These are phyloP conservation scores for Tetracladium maxilliforme DNA, from an alignment of 2,329 filamentous ascomycete species.

Conservation along the genomic window DNA sequence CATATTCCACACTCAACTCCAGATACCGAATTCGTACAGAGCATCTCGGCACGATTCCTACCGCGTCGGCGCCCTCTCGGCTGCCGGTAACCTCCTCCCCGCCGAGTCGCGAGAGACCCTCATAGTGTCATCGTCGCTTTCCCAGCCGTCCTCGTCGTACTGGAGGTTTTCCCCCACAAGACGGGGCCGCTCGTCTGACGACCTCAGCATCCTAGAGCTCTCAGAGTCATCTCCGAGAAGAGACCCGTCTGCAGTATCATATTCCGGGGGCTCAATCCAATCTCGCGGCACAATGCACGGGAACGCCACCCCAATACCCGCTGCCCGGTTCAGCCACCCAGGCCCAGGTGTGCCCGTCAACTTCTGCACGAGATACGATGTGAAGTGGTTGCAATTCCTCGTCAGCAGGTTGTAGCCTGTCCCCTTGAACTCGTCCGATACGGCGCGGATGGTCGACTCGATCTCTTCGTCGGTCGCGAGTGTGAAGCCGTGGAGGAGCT, in stretches of 20 bases:
- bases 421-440: constrained; percentile 60
- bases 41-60: no score
- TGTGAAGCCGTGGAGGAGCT: constrained; percentile 68
- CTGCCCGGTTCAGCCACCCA: constrained; percentile 67
- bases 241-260: constrained; percentile 57
- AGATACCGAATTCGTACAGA: no score
- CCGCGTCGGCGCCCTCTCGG: constrained; percentile 32
- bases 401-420: constrained; percentile 69
- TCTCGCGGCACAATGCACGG: constrained; percentile 72
- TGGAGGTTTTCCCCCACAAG: constrained; percentile 7
- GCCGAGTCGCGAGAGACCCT: no score
- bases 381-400: constrained; percentile 84
- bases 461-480: constrained; percentile 56
- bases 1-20: no score
- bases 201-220: constrained; percentile 41
- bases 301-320: constrained; percentile 66
- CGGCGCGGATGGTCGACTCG: constrained; percentile 50
- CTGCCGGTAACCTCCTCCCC: constrained; percentile 30
- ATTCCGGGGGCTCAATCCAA: constrained; percentile 70
- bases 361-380: constrained; percentile 57
- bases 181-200: constrained; percentile 11
- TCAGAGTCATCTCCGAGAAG: constrained; percentile 44
- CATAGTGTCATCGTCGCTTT: constrained; percentile 31
- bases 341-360: constrained; percentile 59
- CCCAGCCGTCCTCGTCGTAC: constrained; percentile 20